Base-by-base conservation (phyloP, 2,329 filamentous ascomycete species). In the Verticillium klebahnii region DNA sequence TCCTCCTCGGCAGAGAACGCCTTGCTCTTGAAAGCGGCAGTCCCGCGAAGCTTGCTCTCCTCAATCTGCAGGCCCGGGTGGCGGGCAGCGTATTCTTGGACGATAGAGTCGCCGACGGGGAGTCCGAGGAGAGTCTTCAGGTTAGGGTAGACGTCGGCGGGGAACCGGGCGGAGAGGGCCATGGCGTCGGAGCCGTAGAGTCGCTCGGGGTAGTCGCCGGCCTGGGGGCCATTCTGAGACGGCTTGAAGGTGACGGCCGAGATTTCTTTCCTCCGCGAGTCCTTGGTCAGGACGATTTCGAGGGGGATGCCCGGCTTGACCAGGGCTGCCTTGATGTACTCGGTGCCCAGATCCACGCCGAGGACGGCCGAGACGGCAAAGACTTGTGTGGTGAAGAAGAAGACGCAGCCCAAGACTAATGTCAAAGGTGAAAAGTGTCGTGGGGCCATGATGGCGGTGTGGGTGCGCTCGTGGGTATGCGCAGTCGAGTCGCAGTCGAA, bases 271-370 rank as follows among this genome's bases (percentile, higher is more conserved):
- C 95, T 90, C 76, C 96, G 91, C 34, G 95, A 97, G 78, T 99
- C 95, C 75, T 98, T 99, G 34, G 93, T 97, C 61, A 97, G 85
- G 74, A 99, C 94, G 67, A 99, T 98, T 68, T 99, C 95, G 73
- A 99, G 91, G 12, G 95, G 95, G 59, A 96, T 94, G 64, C 95
- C 95, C 2, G 95, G 95, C 79, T 98, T 98, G 65, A 99, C 94
- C 52, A 99, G 86, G 15, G 91, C 89, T 32, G 94, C 94, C 81
- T 98, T 99, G 80, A 99, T 91, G 79, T 96, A 97, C 75, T 97
- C 92, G 61, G 95, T 97, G 68, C 95, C 95, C 60, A 99, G 83
- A 77, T 99, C 95, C 70, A 99, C 85, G 66, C 95, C 95, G 25
- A 99, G 82, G 19, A 98, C 93, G 60, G 92, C 92, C 9, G 92